phyloP scores from a whole-genome alignment of 805 yeast genomes.

The Starmera dryadoides region DNA sequence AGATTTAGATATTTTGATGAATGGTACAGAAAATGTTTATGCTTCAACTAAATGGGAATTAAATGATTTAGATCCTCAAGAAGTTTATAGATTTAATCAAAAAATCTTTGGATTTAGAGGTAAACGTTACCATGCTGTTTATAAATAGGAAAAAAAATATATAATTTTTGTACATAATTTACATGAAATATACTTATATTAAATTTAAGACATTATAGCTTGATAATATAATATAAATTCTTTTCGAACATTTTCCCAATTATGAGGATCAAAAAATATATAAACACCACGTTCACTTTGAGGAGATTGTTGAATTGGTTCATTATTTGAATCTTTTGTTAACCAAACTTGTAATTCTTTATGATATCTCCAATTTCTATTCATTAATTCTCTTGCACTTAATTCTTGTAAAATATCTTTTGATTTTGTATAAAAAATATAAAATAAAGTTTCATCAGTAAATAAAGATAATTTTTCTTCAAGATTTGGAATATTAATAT shows the following conservation, averaged over 20 bases:
- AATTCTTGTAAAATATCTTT: constrained; percentile 89
- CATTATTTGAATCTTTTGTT: constrained; percentile 86
- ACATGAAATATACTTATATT: too few species aligned
- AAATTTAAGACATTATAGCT: constrained; percentile 47
- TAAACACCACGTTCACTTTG: constrained; percentile 92
- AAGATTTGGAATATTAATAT: constrained; percentile 7
- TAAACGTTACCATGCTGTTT: constrained; percentile 87
- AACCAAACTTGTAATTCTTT: constrained; percentile 94
- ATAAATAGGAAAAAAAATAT: constrained; percentile 9
- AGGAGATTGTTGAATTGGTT: constrained; percentile 73
- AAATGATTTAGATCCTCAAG: constrained; percentile 88
- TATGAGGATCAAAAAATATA: constrained; percentile 89
- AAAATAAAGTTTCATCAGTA: constrained; percentile 88
- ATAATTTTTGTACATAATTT: background rate
- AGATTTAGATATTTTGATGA: constrained; percentile 77
- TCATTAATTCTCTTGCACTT: constrained; percentile 85
- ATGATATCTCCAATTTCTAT: constrained; percentile 95
- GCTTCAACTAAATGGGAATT: constrained; percentile 92
- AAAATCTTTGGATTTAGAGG: constrained; percentile 90
- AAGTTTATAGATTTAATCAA: constrained; percentile 88
- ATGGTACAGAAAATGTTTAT: constrained; percentile 64
- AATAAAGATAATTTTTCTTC: constrained; percentile 50
- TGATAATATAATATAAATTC: constrained; percentile 56
- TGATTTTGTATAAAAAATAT: constrained; percentile 89
- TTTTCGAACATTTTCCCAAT: constrained; percentile 90